phyloP scores from a whole-genome alignment of 169 alveolate genomes.

The Neospora caninum region DNA sequence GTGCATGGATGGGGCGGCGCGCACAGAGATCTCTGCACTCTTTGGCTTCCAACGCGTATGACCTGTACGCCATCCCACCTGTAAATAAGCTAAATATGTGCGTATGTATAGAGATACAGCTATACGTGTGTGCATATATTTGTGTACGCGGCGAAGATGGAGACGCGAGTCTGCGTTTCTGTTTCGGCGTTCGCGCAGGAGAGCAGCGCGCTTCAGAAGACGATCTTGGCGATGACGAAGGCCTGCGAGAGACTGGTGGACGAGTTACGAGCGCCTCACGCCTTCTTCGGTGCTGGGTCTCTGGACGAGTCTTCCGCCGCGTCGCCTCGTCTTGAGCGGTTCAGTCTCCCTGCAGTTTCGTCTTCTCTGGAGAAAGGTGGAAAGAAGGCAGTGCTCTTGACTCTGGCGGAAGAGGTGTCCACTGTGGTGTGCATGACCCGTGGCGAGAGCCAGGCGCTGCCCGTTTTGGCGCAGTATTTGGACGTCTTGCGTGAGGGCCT shows the following conservation, averaged over 20 bases:
- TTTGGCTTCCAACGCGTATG: no score
- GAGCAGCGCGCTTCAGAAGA: not conserved
- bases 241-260: conserved; percentile 3
- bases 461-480: not conserved
- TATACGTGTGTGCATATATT: not conserved
- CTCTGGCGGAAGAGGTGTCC: not conserved
- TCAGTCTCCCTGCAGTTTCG: not conserved
- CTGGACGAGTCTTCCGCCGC: not conserved
- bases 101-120: no score
- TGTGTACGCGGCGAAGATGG: not conserved
- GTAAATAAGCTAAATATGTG: no score
- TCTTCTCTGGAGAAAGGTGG: not conserved
- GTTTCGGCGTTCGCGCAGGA: not conserved
- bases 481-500: not conserved
- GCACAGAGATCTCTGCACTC: no score
- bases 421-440: not conserved
- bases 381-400: not conserved
- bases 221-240: not conserved
- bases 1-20: no score
- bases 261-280: not conserved
- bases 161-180: not conserved
- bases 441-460: not conserved
- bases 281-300: not conserved
- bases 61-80: no score
- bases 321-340: not conserved